Percentiles rank a stretch among this genome's conserved stretches.
phyloP scores from a whole-genome alignment of 2,329 filamentous ascomycete genomes.

The Cladobotryum mycophilum region DNA sequence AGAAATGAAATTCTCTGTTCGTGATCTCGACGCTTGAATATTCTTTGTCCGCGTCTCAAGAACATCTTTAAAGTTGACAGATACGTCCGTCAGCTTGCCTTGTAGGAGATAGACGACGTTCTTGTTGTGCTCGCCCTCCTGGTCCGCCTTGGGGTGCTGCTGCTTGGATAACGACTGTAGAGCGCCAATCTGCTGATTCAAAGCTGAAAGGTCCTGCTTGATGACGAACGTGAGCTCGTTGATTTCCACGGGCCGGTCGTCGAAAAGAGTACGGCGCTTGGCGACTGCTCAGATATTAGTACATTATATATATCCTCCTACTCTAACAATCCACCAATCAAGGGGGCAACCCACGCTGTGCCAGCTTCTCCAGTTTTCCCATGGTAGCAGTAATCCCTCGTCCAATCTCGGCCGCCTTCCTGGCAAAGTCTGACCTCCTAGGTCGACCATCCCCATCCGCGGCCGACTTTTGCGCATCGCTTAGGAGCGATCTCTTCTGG shows the following conservation, averaged over 20 bases:
- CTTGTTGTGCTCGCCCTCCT: conserved; percentile 96
- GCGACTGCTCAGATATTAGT: conserved; percentile 54
- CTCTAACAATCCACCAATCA: neutral
- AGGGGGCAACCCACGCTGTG: conserved; percentile 55
- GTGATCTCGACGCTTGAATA: conserved; percentile 84
- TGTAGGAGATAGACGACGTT: conserved; percentile 91
- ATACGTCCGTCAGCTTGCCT: conserved; percentile 86
- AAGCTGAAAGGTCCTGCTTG: conserved; percentile 84
- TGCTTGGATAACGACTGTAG: conserved; percentile 73
- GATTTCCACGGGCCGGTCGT: conserved; percentile 93
- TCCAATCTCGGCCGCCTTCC: conserved; percentile 85
- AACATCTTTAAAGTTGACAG: conserved; percentile 94
- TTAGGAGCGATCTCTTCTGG: conserved; percentile 75
- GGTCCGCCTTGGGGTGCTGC: conserved; percentile 65
- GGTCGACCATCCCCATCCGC: conserved; percentile 48
- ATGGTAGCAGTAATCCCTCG: conserved; percentile 87
- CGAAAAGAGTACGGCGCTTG: conserved; percentile 94
- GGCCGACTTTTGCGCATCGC: conserved; percentile 62
- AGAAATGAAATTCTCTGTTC: conserved; percentile 95
- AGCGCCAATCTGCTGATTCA: conserved; percentile 79
- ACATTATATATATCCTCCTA: neutral
- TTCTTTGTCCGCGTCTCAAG: conserved; percentile 95
- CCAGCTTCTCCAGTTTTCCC: conserved; percentile 89
- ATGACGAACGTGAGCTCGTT: conserved; percentile 96
- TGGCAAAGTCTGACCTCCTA: conserved; percentile 84